Percentiles rank a stretch among this genome's conserved stretches.
Conservation (phyloP, 495 filamentous ascomycete genomes). For the Elaphomyces granulatus region DNA sequence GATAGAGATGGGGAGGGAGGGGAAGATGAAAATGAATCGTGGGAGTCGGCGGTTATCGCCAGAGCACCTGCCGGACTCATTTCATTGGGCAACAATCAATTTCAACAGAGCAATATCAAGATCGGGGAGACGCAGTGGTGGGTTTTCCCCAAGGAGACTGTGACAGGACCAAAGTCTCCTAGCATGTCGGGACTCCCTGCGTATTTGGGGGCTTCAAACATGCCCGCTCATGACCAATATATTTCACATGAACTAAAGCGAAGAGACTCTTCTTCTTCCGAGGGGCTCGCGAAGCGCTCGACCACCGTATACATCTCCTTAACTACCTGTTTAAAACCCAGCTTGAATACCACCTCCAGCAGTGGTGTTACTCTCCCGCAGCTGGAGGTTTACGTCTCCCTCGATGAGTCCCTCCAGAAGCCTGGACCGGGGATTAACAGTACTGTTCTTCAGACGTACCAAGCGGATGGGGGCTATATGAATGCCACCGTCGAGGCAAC, state of each 20-base stretch:
- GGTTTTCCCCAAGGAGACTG: slow-evolving; percentile 32
- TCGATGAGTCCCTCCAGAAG: slow-evolving; percentile 41
- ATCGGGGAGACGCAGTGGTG: slow-evolving; percentile 44
- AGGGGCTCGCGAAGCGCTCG: slow-evolving; percentile 16
- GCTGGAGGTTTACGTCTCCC: slow-evolving; percentile 66
- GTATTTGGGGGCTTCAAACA: slow-evolving; percentile 11
- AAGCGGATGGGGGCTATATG: slow-evolving; percentile 43
- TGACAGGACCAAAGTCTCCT: slow-evolving; percentile 22
- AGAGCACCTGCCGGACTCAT: slow-evolving; percentile 34
- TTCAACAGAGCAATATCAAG: slow-evolving; percentile 36
- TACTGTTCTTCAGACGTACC: slow-evolving; percentile 24
- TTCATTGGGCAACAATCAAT: slow-evolving; percentile 49
- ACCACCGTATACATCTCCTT: slow-evolving; percentile 60
- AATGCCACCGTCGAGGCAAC: slow-evolving; percentile 23
- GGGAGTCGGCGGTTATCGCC: slow-evolving; percentile 48
- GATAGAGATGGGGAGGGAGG: slow-evolving; percentile 17
- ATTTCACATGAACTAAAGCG: slow-evolving; percentile 15
- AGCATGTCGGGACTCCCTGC: slow-evolving; percentile 25
- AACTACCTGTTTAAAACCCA: slow-evolving; percentile 66
- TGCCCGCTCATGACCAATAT: neutral
- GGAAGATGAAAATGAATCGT: slow-evolving; percentile 20
- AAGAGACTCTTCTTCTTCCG: slow-evolving; percentile 4
- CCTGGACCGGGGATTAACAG: slow-evolving; percentile 48
- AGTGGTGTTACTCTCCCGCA: slow-evolving; percentile 39
- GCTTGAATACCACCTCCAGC: slow-evolving; percentile 23